A percentile compares a stretch with the other conserved stretches of the same genome.
Evolutionary conservation across 2,329 filamentous ascomycete species (phyloP).

Genomic region (Penicillium frequentans): DNA sequence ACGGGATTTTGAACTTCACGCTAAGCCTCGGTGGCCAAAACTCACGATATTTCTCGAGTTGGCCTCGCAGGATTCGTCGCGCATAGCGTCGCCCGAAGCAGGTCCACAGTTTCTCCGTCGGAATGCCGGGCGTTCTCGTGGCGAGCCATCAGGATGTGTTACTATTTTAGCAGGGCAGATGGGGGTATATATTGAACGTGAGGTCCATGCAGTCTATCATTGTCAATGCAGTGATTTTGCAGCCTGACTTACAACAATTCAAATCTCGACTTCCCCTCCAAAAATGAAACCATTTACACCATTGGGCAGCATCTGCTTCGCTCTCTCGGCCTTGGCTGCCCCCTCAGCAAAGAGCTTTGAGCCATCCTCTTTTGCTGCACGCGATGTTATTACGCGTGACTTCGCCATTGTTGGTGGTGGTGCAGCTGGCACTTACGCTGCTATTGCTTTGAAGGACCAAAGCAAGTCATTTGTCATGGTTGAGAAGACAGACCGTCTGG

Average conservation of each 20-base stretch:
- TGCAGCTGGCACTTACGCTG: slow-evolving; percentile 10
- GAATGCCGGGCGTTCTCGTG: background rate
- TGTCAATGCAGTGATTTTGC: too few relatives aligned
- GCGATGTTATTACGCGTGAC: background rate
- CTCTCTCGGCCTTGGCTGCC: too few relatives aligned
- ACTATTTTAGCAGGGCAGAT: background rate
- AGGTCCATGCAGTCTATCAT: background rate
- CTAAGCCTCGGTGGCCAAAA: background rate
- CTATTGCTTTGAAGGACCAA: slow-evolving; percentile 25
- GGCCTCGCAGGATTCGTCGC: background rate
- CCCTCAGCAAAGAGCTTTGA: too few relatives aligned
- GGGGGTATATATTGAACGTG: background rate
- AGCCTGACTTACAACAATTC: too few relatives aligned
- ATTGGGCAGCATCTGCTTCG: too few relatives aligned
- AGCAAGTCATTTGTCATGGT: slow-evolving; percentile 35
- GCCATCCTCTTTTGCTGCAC: too few relatives aligned
- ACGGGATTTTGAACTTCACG: background rate
- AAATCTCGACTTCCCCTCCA: too few relatives aligned
- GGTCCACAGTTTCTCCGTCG: background rate
- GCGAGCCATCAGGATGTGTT: background rate
- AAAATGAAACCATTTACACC: too few relatives aligned
- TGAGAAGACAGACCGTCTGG: slow-evolving; percentile 16
- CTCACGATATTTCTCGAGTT: background rate
- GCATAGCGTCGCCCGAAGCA: background rate
- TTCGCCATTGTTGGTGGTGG: slow-evolving; percentile 14